Conservation (phyloP, 1,284 basidiomycete genomes). For the Trichosporon faecale region DNA sequence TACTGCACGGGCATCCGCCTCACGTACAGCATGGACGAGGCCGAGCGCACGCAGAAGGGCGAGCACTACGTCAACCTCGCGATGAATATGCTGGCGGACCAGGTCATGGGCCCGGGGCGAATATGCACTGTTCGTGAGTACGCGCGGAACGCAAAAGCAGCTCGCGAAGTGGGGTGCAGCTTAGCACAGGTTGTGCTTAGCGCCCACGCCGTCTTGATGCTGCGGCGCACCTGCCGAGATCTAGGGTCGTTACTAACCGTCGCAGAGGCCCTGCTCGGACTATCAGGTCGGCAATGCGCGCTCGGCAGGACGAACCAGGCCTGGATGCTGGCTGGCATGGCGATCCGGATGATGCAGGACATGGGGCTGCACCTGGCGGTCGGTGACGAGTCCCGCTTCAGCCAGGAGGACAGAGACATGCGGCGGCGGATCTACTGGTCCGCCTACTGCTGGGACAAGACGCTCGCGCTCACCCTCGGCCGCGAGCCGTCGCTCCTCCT, state of each 20-base stretch:
- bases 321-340: slow-evolving; percentile 31
- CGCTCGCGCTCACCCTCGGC: slow-evolving; percentile 25
- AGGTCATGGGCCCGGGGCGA: slow-evolving; percentile 24
- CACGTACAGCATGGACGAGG: slow-evolving; percentile 22
- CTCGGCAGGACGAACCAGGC: slow-evolving; percentile 27
- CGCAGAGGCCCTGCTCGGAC: slow-evolving; percentile 24
- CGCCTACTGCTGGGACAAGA: slow-evolving; percentile 29
- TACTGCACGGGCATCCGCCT: slow-evolving; percentile 28
- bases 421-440: slow-evolving; percentile 28
- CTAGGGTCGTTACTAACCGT: neutral
- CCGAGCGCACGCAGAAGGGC: slow-evolving; percentile 22
- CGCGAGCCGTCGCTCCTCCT: slow-evolving; percentile 24
- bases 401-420: slow-evolving; percentile 27
- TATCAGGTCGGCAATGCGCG: slow-evolving; percentile 26
- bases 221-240: neutral
- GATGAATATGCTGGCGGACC: slow-evolving; percentile 26
- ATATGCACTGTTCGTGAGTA: slow-evolving; percentile 15
- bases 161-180: too few relatives aligned
- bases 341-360: slow-evolving; percentile 33
- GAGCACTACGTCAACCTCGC: slow-evolving; percentile 26
- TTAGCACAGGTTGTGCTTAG: neutral
- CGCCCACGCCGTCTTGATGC: neutral
- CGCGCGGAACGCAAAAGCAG: too few relatives aligned
- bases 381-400: slow-evolving; percentile 25
- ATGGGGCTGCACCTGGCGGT: slow-evolving; percentile 30